Base-by-base conservation (phyloP, 768 basidiomycete species). In the Mycena alexandri region DNA sequence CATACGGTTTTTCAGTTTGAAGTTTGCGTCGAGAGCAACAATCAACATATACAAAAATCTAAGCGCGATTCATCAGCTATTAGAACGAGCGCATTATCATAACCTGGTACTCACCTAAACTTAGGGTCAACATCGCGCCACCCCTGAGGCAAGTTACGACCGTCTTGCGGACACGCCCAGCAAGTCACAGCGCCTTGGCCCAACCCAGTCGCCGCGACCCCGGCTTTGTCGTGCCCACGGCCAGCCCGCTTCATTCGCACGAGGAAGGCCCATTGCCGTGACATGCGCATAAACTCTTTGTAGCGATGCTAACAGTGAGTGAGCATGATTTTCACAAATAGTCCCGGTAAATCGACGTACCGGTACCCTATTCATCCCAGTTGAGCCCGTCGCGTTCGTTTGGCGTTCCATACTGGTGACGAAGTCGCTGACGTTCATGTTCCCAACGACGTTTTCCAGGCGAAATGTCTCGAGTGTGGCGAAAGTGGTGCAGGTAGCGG, bases 101-200 rank as follows among this genome's bases (percentile, higher is more conserved):
- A 12, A 36, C 12, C 34, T 12, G 12, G 34, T 12, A 71, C 51
- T 29, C 14, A 50, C 44, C 29, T 24, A 21, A 9, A 50, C 34
- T 48, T 22, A 11, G 25, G 29, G 3, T 19, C 36, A 24, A 54
- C 38, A 21, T 48, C 16, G 29, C 22, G 24, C 71, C 71, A 73
- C 34, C 59, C 53, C 10, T 48, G 19, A 11, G 73, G 73, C 3
- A 74, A 13, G 56, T 74, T 74, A 21, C 59, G 38, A 2, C 55
- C 65, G 8, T 57, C 58, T 10, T 67, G 44, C 2, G 72, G 73
- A 38, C 73, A 74, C 3, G 72, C 68, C 58, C 72, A 73, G 50
- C 73, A 74, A n/a, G 42, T 13, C 12, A 74, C 69, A 3, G 61
- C 56, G 14, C 61, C 13, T 22, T 63, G 70, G 5, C 67, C 56